phyloP scores from a whole-genome alignment of 345 rosid species.

The Leavenworthia alabamica region DNA sequence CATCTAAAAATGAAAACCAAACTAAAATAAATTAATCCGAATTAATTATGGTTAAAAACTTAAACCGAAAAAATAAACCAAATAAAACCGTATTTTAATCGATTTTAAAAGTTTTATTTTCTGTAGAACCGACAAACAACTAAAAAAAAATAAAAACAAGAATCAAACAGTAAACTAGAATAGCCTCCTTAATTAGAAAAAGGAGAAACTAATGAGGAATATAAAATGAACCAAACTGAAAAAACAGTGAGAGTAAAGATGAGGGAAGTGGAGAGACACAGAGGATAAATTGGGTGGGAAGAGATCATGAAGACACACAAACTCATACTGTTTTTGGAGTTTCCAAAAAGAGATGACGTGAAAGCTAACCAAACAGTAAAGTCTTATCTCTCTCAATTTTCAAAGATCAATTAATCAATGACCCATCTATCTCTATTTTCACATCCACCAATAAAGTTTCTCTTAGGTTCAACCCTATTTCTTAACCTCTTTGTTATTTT shows the following conservation, averaged over 20 bases:
- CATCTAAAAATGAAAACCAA: too few species aligned
- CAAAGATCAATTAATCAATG: too few species aligned
- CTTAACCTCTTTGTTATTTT: slow-evolving; percentile 16
- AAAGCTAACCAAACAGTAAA: slow-evolving; percentile 29
- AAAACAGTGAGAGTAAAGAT: slow-evolving; percentile 9
- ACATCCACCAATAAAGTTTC: slow-evolving; percentile 23
- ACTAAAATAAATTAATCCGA: too few species aligned
- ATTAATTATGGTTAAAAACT: too few species aligned
- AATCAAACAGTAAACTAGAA: too few species aligned
- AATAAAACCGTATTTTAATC: too few species aligned
- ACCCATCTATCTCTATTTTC: slow-evolving; percentile 31
- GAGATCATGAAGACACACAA: slow-evolving; percentile 30
- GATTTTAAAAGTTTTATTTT: too few species aligned
- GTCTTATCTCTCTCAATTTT: slow-evolving; percentile 18
- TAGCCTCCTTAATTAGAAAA: too few species aligned
- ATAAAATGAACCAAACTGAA: too few species aligned
- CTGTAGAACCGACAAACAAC: too few species aligned
- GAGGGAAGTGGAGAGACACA: slow-evolving; percentile 29
- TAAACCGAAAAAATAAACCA: too few species aligned
- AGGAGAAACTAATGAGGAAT: slow-evolving; percentile 15
- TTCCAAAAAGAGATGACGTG: slow-evolving; percentile 35
- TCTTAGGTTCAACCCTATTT: slow-evolving; percentile 15
- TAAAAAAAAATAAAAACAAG: too few species aligned
- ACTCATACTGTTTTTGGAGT: slow-evolving; percentile 34
- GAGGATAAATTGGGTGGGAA: slow-evolving; percentile 33